Percentiles rank a stretch among this genome's conserved stretches.
These are phyloP conservation scores for Yarrowia sp. DNA, from an alignment of 805 yeast genomes.

Conservation along the genomic window DNA sequence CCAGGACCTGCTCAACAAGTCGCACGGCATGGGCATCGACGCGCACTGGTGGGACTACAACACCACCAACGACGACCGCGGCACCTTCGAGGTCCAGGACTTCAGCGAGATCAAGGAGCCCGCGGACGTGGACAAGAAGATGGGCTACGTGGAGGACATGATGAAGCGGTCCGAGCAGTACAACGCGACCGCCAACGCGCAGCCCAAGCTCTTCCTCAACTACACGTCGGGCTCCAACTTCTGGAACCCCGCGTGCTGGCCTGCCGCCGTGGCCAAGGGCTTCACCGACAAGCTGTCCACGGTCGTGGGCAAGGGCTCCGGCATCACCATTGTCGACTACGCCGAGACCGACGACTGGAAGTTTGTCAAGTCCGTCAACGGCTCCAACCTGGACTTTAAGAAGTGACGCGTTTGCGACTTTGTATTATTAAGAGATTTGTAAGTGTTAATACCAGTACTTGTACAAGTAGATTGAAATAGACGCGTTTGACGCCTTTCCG, in stretches of 20 bases:
- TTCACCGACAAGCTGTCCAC: constrained; percentile 35
- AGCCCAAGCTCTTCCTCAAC: constrained; percentile 61
- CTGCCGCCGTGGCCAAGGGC: constrained; percentile 58
- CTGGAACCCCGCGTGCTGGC: constrained; percentile 73
- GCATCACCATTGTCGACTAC: constrained; percentile 67
- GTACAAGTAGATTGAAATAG: too few species aligned
- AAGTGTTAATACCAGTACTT: too few species aligned
- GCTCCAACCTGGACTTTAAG: constrained; percentile 21
- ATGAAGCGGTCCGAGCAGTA: constrained; percentile 53
- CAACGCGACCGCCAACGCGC: constrained; percentile 42
- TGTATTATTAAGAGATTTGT: background rate
- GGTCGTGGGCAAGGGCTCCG: constrained; percentile 49
- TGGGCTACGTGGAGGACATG: constrained; percentile 55
- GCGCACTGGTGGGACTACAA: constrained; percentile 68
- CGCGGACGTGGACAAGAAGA: constrained; percentile 56
- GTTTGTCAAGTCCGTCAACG: constrained; percentile 38
- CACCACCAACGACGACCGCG: constrained; percentile 63
- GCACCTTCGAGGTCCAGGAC: constrained; percentile 65
- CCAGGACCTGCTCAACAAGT: constrained; percentile 46
- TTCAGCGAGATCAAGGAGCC: constrained; percentile 59
- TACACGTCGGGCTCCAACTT: constrained; percentile 74
- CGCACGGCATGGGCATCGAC: constrained; percentile 56
- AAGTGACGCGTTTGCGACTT: too few species aligned
- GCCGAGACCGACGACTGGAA: constrained; percentile 63
- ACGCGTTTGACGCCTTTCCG: too few species aligned